A percentile compares a stretch with the other conserved stretches of the same genome.
Evolutionary conservation across 768 basidiomycete species (phyloP).

Genomic region (Crepidotus variabilis): DNA sequence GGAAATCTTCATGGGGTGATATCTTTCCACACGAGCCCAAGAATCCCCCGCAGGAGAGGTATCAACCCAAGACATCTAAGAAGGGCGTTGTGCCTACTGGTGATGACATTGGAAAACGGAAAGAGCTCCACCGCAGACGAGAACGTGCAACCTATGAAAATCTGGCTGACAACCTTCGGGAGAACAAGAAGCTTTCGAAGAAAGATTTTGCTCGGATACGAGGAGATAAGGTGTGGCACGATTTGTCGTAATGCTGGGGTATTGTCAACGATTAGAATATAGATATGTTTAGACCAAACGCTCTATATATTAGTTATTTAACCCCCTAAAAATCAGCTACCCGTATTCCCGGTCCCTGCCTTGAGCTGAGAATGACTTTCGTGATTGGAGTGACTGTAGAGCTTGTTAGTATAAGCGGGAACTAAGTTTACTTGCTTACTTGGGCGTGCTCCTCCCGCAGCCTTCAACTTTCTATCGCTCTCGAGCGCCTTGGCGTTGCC

Average conservation of each 20-base stretch:
- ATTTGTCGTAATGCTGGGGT: conserved; percentile 1
- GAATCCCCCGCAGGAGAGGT: conserved; percentile 66
- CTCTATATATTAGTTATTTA: conserved; percentile 5
- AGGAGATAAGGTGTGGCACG: conserved; percentile 23
- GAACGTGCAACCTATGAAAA: conserved; percentile 18
- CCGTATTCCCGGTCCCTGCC: conserved; percentile 86
- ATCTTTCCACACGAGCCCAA: conserved; percentile 89
- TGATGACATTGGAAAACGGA: conserved; percentile 56
- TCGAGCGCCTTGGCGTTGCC: conserved; percentile 59
- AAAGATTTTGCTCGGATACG: conserved; percentile 25
- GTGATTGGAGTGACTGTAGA: conserved; percentile 65
- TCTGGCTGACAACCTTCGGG: conserved; percentile 21
- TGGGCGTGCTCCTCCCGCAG: conserved; percentile 43
- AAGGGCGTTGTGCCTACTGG: conserved; percentile 28
- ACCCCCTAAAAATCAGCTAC: conserved; percentile 64
- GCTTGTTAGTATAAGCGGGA: conserved; percentile 3
- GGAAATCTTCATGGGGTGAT: conserved; percentile 93
- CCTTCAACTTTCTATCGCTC: conserved; percentile 32
- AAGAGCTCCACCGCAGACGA: conserved; percentile 16
- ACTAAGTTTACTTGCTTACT: conserved; percentile 28
- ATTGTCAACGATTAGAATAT: background rate
- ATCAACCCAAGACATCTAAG: conserved; percentile 32
- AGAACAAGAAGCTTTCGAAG: conserved; percentile 22
- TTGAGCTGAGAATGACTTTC: conserved; percentile 82
- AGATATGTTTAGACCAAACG: no score